A percentile compares a stretch with the other conserved stretches of the same genome.
Evolutionary conservation across 148 eudicot genomes (phyloP).

Genomic region (Rhododendron kiyosumense): DNA sequence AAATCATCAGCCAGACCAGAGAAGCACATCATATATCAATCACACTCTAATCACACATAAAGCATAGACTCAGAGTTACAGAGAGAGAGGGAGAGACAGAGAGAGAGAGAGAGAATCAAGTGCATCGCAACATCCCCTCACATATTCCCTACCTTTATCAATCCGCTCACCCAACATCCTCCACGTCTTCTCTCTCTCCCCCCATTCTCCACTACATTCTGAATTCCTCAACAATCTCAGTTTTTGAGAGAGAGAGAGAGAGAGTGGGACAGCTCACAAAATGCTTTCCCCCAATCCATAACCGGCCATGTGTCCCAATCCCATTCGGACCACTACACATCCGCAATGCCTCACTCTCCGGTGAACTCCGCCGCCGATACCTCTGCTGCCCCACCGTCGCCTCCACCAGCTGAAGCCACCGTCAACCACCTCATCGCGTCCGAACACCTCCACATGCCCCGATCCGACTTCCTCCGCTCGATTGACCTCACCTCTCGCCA

Average conservation of each 20-base stretch:
- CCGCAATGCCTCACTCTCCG: neutral
- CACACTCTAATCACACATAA: neutral
- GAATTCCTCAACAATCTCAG: neutral
- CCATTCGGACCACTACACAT: neutral
- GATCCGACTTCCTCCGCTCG: conserved; percentile 18
- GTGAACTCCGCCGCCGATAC: neutral
- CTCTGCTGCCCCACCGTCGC: neutral
- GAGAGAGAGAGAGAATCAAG: neutral
- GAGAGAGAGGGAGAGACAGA: neutral
- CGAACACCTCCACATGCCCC: conserved; percentile 21
- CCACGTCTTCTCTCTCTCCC: neutral
- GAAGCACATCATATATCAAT: neutral
- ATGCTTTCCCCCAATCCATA: conserved; percentile 3
- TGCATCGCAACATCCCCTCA: too few species aligned
- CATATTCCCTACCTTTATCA: neutral
- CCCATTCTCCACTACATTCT: neutral
- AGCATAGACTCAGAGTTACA: too few species aligned
- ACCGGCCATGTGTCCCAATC: conserved; percentile 4
- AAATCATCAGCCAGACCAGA: neutral
- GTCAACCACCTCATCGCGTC: conserved; percentile 14
- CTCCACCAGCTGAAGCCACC: neutral
- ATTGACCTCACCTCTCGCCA: conserved; percentile 29
- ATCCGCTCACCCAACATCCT: neutral
- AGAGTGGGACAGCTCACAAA: neutral
- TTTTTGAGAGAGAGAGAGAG: neutral